Base-by-base conservation (phyloP, 306 rosid species). In the Dalbergia oliveri region DNA sequence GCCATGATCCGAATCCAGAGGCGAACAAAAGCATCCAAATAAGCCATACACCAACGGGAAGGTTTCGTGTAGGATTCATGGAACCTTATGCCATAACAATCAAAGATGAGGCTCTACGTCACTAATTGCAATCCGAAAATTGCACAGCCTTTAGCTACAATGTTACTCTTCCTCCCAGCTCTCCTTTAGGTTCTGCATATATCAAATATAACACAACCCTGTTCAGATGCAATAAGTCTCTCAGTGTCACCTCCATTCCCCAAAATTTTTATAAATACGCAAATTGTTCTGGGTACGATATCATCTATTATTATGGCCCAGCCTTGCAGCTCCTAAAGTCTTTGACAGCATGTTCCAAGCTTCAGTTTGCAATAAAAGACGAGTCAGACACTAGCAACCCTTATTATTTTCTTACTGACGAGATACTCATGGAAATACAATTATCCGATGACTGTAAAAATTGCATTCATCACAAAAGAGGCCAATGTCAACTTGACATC, bases 181-280 rank as follows among this genome's bases (percentile, higher is more conserved):
- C 79, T 19, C 57, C 66, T 7, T 31, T 82, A 31, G 79, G 54
- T 65, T 73, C 69, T 86, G 53, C 71, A 34, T 0, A 39, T 9
- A 18, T 35, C 58, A 73, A 9, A 54, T 64, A 72, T 16, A 43
- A 16, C 62, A 60, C 15, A 26, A 51, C 56, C 26, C 56, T 80
- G 26, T 83, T 81, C 61, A 77, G 68, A 43, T 88, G 89, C 79
- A 64, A 62, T 9, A 26, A 26, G 2, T 61, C 75, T 67, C 78
- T 26, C 10, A 51, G 0, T 0, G 15, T 19, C 19, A 7, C 13
- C 23, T 1, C 23, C 26, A 62, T 59, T 39, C 44, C 67, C 11
- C 4, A 9, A 4, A 0, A 0, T 8, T 80, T 77, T 47, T 1
- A 12, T 60, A 51, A 23, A 6, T 44, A 67, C 54, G 9, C 34